phyloP scores from a whole-genome alignment of 768 basidiomycete genomes.

The Royoungia palumana region DNA sequence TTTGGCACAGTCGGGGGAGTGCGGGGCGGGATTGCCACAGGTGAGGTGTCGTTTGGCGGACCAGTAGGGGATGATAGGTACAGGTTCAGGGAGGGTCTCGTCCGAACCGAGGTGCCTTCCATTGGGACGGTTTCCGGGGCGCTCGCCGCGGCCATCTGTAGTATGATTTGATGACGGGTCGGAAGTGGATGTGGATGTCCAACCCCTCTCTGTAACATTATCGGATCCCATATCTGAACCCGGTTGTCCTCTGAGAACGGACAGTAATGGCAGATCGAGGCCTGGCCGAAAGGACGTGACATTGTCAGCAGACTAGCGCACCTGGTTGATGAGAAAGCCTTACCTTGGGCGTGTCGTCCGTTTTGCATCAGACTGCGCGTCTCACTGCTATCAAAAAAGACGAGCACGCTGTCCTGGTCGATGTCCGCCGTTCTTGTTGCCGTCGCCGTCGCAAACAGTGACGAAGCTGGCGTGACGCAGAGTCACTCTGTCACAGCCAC shows the following conservation, averaged over 20 bases:
- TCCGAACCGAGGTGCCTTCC: constrained; percentile 42
- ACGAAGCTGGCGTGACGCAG: constrained; percentile 10
- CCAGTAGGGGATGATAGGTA: constrained; percentile 78
- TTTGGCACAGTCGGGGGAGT: constrained; percentile 61
- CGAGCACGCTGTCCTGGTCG: not conserved
- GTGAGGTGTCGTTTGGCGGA: constrained; percentile 88
- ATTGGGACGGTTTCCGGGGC: constrained; percentile 32
- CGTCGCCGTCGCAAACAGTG: constrained; percentile 10
- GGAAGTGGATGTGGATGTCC: constrained; percentile 47
- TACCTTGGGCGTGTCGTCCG: constrained; percentile 26
- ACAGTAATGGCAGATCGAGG: constrained; percentile 13
- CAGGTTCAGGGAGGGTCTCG: constrained; percentile 42
- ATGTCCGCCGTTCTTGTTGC: not conserved
- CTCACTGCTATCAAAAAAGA: not conserved
- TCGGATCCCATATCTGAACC: constrained; percentile 43
- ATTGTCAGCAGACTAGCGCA: not conserved
- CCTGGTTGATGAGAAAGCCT: not conserved
- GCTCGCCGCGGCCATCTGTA: constrained; percentile 27
- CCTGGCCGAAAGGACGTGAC: constrained; percentile 11
- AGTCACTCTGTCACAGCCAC: constrained; percentile 1
- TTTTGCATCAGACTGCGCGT: constrained; percentile 26
- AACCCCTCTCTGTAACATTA: constrained; percentile 52
- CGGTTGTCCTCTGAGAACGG: constrained; percentile 15
- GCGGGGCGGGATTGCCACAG: constrained; percentile 79
- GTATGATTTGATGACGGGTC: constrained; percentile 44